These are phyloP conservation scores for Lantana camara DNA, from an alignment of 257 asterid genomes.

Conservation along the genomic window DNA sequence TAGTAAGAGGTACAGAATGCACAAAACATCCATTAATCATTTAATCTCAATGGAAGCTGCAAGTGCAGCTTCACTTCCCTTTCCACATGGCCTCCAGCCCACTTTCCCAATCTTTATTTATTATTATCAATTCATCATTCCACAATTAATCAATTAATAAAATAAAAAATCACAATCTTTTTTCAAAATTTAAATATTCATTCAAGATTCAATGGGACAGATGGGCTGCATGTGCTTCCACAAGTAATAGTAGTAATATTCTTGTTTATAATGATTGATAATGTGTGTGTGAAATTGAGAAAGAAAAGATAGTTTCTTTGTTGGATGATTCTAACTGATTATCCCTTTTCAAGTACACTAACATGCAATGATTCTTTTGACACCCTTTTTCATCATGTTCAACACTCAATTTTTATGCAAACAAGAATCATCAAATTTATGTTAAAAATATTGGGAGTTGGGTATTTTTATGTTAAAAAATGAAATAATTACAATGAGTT, in stretches of 20 bases:
- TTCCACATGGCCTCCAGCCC: slow-evolving; percentile 36
- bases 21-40: too few relatives aligned
- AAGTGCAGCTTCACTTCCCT: slow-evolving; percentile 29
- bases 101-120: slow-evolving; percentile 38
- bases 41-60: too few relatives aligned
- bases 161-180: slow-evolving; percentile 6
- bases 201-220: slow-evolving; percentile 45
- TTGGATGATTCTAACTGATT: slow-evolving; percentile 30
- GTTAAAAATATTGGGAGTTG: neutral
- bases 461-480: too few relatives aligned
- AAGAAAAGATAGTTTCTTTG: slow-evolving; percentile 11
- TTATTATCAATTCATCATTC: slow-evolving; percentile 39
- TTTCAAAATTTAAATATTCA: slow-evolving; percentile 24
- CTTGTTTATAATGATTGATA: slow-evolving; percentile 27
- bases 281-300: slow-evolving; percentile 19
- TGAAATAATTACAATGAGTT: too few relatives aligned
- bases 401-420: slow-evolving; percentile 6
- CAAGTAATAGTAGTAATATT: slow-evolving; percentile 23
- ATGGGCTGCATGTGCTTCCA: slow-evolving; percentile 68
- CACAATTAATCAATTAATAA: slow-evolving; percentile 34
- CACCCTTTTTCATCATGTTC: slow-evolving; percentile 27
- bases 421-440: slow-evolving; percentile 7
- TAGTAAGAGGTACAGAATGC: too few relatives aligned
- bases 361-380: slow-evolving; percentile 52
- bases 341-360: slow-evolving; percentile 27